These are phyloP conservation scores for Penicillium sp. DNA, from an alignment of 2,329 filamentous ascomycete genomes.

Conservation along the genomic window DNA sequence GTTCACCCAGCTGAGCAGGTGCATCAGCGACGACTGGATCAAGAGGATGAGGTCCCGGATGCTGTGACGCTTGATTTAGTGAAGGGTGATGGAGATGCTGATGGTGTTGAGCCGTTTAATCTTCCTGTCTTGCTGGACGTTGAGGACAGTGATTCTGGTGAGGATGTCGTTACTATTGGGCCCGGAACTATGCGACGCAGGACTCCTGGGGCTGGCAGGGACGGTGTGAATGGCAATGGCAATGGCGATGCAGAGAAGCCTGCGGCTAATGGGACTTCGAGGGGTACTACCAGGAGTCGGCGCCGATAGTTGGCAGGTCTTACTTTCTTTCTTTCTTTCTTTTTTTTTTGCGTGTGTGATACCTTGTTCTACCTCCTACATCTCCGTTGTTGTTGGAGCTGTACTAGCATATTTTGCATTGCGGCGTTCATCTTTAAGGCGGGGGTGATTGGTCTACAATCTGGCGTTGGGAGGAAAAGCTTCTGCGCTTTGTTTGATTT, in stretches of 20 bases:
- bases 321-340: neutral
- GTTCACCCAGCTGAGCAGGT: slow-evolving; percentile 95
- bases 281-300: slow-evolving; percentile 30
- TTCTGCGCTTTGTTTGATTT: neutral
- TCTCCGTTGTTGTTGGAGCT: neutral
- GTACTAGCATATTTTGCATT: neutral
- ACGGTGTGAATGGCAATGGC: slow-evolving; percentile 51
- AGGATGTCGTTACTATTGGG: slow-evolving; percentile 70
- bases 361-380: neutral
- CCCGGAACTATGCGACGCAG: slow-evolving; percentile 83
- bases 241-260: slow-evolving; percentile 34
- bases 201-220: slow-evolving; percentile 72
- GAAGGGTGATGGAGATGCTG: slow-evolving; percentile 58
- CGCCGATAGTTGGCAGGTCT: slow-evolving; percentile 26
- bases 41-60: slow-evolving; percentile 91
- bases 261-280: slow-evolving; percentile 21
- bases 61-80: slow-evolving; percentile 74
- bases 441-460: neutral
- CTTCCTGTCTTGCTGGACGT: slow-evolving; percentile 95
- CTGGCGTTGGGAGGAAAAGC: neutral
- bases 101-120: slow-evolving; percentile 64
- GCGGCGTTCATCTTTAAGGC: neutral
- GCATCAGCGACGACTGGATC: slow-evolving; percentile 82
- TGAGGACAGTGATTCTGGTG: slow-evolving; percentile 91
- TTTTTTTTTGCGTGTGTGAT: neutral